Percentiles rank a stretch among this genome's conserved stretches.
phyloP scores from a whole-genome alignment of 1,139 yeast genomes.

The Saccharomyces hybrid region DNA sequence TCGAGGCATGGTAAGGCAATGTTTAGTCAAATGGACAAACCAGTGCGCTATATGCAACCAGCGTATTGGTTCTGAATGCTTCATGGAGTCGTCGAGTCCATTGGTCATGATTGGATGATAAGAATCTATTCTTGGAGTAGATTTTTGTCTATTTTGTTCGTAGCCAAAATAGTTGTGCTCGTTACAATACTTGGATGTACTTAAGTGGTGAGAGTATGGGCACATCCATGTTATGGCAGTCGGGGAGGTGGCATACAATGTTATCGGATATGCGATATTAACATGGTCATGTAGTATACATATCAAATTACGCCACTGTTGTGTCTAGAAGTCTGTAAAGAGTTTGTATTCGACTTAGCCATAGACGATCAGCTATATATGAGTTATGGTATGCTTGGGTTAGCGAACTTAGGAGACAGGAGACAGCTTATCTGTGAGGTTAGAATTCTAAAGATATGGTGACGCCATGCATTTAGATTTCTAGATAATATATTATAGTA shows the following conservation, averaged over 20 bases:
- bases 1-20: background rate
- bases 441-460: background rate
- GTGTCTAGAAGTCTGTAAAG: background rate
- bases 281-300: background rate
- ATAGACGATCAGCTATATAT: background rate
- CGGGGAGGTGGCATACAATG: background rate
- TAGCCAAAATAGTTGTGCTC: background rate
- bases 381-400: background rate
- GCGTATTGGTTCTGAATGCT: background rate
- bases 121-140: background rate
- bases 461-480: background rate
- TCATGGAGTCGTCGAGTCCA: background rate
- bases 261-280: background rate
- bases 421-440: no score
- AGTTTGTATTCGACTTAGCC: background rate
- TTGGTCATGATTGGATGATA: background rate
- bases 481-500: background rate
- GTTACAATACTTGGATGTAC: background rate
- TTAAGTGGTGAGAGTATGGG: background rate
- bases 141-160: background rate
- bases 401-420: background rate
- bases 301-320: background rate
- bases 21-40: background rate
- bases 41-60: background rate
- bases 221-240: background rate